Percentiles rank a stretch among this genome's conserved stretches.
These are phyloP conservation scores for Fusarium xylarioides DNA, from an alignment of 2,329 filamentous ascomycete genomes.

Conservation along the genomic window DNA sequence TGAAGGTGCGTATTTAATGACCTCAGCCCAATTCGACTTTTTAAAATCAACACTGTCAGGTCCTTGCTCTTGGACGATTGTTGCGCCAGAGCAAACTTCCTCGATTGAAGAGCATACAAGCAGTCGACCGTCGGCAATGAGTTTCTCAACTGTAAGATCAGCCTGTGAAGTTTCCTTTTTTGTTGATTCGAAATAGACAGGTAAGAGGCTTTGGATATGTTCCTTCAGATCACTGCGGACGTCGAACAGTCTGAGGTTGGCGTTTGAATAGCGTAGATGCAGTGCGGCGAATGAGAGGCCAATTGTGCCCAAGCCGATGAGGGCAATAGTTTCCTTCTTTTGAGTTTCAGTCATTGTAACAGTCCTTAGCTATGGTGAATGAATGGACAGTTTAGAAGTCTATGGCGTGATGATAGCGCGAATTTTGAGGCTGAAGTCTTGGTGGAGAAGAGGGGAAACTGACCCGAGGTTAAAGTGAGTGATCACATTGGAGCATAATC, in stretches of 20 bases:
- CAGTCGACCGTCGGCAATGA: slow-evolving; percentile 3
- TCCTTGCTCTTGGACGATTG: slow-evolving; percentile 34
- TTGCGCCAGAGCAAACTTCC: slow-evolving; percentile 11
- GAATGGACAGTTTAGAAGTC: too few species aligned
- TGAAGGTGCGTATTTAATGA: neutral
- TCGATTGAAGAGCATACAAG: slow-evolving; percentile 17
- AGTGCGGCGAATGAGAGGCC: slow-evolving; percentile 27
- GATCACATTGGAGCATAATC: neutral
- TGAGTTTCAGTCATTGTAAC: neutral
- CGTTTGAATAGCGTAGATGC: slow-evolving; percentile 25
- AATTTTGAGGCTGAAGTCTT: neutral
- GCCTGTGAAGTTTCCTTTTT: neutral
- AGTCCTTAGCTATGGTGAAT: neutral
- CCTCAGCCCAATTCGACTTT: slow-evolving; percentile 21
- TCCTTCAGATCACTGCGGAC: slow-evolving; percentile 24
- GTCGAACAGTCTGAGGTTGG: slow-evolving; percentile 18
- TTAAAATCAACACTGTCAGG: slow-evolving; percentile 33
- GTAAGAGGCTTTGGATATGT: slow-evolving; percentile 19
- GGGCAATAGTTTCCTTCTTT: slow-evolving; percentile 18
- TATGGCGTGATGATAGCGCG: neutral
- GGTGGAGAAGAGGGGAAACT: slow-evolving; percentile 22
- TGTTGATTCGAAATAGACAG: slow-evolving; percentile 11
- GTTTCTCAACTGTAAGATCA: accelerated
- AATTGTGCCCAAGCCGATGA: slow-evolving; percentile 30
- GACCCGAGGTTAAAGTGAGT: slow-evolving; percentile 10